These are phyloP conservation scores for Colletotrichum filicis DNA, from an alignment of 2,329 filamentous ascomycete species.

Conservation along the genomic window DNA sequence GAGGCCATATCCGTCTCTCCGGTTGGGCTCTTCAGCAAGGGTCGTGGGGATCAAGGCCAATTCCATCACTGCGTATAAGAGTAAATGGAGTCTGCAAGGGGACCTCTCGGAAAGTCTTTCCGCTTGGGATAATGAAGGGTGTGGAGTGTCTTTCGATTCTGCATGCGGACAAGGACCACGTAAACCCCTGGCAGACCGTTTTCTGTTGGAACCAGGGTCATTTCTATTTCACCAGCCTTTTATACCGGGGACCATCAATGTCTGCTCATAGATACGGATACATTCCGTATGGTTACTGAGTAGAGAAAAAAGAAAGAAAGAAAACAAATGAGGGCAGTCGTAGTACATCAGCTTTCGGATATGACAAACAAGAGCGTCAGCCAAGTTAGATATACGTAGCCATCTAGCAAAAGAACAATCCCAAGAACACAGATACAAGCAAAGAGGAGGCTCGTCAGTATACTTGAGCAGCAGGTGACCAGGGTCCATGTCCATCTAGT, in stretches of 20 bases:
- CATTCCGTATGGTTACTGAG: no score
- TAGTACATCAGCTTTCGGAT: no score
- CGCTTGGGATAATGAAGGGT: not conserved
- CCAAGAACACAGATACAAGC: no score
- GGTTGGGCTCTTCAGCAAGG: not conserved
- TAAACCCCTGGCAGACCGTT: not conserved
- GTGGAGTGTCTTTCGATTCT: not conserved
- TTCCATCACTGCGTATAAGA: not conserved
- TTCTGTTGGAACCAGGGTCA: not conserved
- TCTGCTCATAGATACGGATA: not conserved
- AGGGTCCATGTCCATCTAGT: no score
- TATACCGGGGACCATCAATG: not conserved
- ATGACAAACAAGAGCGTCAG: no score
- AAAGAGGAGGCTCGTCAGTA: no score
- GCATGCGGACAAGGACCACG: not conserved
- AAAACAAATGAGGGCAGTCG: no score
- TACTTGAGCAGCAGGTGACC: no score
- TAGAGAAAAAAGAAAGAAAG: no score
- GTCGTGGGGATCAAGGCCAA: not conserved
- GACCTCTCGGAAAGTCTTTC: not conserved
- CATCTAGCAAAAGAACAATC: no score
- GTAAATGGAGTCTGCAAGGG: not conserved
- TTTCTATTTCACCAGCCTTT: not conserved
- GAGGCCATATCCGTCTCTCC: not conserved
- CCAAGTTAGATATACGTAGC: no score